These are phyloP conservation scores for Fraxinus dipetala DNA, from an alignment of 305 asterid genomes.

Conservation along the genomic window DNA sequence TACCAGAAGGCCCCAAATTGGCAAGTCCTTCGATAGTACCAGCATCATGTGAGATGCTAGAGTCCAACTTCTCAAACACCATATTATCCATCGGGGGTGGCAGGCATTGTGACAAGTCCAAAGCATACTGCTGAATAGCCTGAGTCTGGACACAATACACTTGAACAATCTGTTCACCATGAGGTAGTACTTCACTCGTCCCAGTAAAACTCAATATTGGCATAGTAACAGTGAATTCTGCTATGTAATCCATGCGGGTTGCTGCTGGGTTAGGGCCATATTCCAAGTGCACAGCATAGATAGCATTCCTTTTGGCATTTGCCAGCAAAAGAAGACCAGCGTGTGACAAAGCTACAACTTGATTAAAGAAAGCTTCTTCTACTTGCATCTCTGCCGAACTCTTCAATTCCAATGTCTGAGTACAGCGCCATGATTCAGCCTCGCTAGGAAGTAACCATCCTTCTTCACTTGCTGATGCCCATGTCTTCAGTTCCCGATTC, in stretches of 20 bases:
- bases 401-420: constrained; percentile 45
- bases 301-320: constrained; percentile 52
- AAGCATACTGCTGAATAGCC: constrained; percentile 94
- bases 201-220: constrained; percentile 87
- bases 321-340: constrained; percentile 51
- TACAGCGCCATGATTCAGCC: constrained; percentile 52
- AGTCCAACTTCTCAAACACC: constrained; percentile 53
- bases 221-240: constrained; percentile 58
- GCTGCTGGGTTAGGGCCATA: constrained; percentile 45
- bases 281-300: constrained; percentile 50
- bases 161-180: constrained; percentile 84
- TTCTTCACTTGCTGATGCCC: constrained; percentile 54
- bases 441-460: constrained; percentile 58
- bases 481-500: constrained; percentile 48
- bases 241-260: constrained; percentile 51
- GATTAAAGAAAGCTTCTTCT: constrained; percentile 51
- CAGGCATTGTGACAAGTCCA: constrained; percentile 84
- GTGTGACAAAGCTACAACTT: constrained; percentile 49
- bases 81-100: constrained; percentile 66
- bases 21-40: constrained; percentile 44
- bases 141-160: constrained; percentile 95
- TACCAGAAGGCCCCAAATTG: constrained; percentile 43
- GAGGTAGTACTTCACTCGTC: constrained; percentile 61
- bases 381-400: constrained; percentile 38
- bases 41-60: constrained; percentile 48